phyloP scores from a whole-genome alignment of 805 yeast genomes.

The Blastobotrys mokoenaii region DNA sequence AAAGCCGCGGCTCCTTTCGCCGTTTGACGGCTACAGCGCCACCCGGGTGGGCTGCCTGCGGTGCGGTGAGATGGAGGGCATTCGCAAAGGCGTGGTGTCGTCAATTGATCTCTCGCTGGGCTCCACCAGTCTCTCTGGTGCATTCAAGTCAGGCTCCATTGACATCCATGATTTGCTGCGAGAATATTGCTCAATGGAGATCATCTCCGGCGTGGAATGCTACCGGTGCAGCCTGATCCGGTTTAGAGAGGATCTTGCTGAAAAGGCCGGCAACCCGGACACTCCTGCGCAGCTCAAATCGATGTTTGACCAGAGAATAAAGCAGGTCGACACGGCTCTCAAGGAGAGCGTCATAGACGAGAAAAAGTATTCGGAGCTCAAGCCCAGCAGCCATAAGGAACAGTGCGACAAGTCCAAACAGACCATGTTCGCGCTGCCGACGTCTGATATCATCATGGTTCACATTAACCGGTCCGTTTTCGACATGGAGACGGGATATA shows the following conservation, averaged over 20 bases:
- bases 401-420: conserved; percentile 81
- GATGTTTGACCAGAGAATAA: conserved; percentile 39
- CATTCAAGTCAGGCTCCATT: background rate
- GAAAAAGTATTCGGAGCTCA: conserved; percentile 62
- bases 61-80: conserved; percentile 94
- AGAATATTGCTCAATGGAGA: conserved; percentile 50
- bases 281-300: background rate
- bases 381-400: conserved; percentile 64
- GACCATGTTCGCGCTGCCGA: conserved; percentile 68
- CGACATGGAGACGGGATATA: conserved; percentile 76
- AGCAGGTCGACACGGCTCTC: conserved; percentile 45
- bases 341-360: conserved; percentile 66
- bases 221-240: conserved; percentile 71
- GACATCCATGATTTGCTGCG: conserved; percentile 21
- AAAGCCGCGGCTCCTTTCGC: conserved; percentile 47
- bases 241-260: conserved; percentile 24
- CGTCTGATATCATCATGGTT: conserved; percentile 53
- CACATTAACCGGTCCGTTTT: conserved; percentile 92
- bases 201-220: conserved; percentile 90
- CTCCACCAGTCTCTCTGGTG: conserved; percentile 2
- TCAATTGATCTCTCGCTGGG: conserved; percentile 28
- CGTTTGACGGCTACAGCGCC: conserved; percentile 84
- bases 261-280: conserved; percentile 2
- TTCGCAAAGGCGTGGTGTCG: conserved; percentile 66
- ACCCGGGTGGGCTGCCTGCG: conserved; percentile 83